Evolutionary conservation across 2,329 filamentous ascomycete genomes (phyloP).

Genomic region (Colletotrichum orbiculare): DNA sequence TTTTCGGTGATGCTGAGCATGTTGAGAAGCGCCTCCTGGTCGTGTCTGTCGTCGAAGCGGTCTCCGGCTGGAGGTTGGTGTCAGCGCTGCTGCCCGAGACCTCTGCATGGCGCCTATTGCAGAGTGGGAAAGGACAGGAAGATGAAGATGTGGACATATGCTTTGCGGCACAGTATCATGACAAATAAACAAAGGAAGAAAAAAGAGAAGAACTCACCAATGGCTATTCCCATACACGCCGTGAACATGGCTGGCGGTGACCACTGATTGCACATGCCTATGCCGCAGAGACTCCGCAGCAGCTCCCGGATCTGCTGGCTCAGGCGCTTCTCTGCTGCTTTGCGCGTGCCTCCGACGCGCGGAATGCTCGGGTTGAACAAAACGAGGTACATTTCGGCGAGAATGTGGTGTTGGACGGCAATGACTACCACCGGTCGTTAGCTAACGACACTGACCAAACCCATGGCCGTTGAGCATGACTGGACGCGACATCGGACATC

Average conservation of each 20-base stretch:
- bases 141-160: neutral
- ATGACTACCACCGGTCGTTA: slow-evolving; percentile 54
- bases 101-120: neutral
- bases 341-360: slow-evolving; percentile 54
- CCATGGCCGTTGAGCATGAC: neutral
- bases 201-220: slow-evolving; percentile 4
- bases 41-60: slow-evolving; percentile 55
- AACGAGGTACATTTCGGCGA: slow-evolving; percentile 67
- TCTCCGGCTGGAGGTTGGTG: slow-evolving; percentile 52
- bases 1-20: slow-evolving; percentile 59
- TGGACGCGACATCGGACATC: no score
- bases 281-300: slow-evolving; percentile 67
- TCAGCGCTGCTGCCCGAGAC: neutral
- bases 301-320: slow-evolving; percentile 57
- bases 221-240: slow-evolving; percentile 64
- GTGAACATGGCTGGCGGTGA: slow-evolving; percentile 68
- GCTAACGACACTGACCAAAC: slow-evolving; percentile 30
- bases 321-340: slow-evolving; percentile 43
- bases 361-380: slow-evolving; percentile 67
- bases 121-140: neutral
- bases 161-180: neutral
- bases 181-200: neutral
- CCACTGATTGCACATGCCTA: slow-evolving; percentile 67
- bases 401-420: slow-evolving; percentile 69
- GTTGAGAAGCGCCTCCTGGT: slow-evolving; percentile 60